Conservation (phyloP, 352 stramenopile species). For the Pythium vanterpoolii region DNA sequence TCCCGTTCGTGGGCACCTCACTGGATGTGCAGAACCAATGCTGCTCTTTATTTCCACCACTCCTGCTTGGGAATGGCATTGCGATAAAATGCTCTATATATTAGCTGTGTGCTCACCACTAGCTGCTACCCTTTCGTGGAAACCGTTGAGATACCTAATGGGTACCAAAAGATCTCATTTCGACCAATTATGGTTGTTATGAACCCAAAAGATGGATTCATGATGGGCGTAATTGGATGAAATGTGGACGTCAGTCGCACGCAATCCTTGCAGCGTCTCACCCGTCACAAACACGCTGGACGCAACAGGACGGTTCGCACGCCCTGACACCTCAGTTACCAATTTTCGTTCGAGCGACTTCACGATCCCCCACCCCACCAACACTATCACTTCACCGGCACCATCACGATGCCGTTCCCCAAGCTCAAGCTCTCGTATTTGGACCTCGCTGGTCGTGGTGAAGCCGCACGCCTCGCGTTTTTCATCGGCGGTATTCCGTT, state of each 20-base stretch:
- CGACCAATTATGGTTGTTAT: neutral
- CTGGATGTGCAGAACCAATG: too few relatives aligned
- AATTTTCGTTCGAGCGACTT: too few relatives aligned
- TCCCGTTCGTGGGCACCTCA: too few relatives aligned
- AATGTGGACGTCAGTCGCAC: neutral
- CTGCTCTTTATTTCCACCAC: too few relatives aligned
- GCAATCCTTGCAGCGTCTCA: slow-evolving; percentile 3
- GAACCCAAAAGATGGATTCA: too few relatives aligned
- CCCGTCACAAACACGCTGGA: neutral
- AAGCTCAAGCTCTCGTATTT: slow-evolving; percentile 33
- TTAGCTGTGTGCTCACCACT: too few relatives aligned
- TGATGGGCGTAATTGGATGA: neutral
- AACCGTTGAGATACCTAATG: neutral
- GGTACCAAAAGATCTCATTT: neutral
- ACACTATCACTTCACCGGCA: neutral
- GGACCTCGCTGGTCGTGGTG: slow-evolving; percentile 25
- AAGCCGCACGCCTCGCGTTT: slow-evolving; percentile 29
- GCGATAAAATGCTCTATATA: too few relatives aligned
- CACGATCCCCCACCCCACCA: too few relatives aligned
- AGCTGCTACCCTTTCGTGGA: too few relatives aligned
- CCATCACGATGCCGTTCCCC: neutral
- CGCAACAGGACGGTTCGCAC: neutral
- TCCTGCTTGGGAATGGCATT: too few relatives aligned
- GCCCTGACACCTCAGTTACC: neutral
- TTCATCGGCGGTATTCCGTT: slow-evolving; percentile 29